Percentiles rank a stretch among this genome's conserved stretches.
Conservation (phyloP, 2,329 filamentous ascomycete genomes). For the Plenodomus tracheiphilus region DNA sequence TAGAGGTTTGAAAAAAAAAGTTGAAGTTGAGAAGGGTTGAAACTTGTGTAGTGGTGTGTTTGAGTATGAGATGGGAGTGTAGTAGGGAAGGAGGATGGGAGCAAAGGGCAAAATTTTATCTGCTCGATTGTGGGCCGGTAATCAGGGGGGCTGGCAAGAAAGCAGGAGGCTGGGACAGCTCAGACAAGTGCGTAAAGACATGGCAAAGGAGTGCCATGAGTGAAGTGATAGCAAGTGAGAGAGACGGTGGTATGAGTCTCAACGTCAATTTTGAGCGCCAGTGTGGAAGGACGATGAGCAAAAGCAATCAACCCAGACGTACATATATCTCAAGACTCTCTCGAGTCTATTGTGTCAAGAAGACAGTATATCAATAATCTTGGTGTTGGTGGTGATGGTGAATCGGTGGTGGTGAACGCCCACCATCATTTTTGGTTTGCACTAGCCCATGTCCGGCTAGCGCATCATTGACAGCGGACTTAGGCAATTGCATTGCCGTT, state of each 20-base stretch:
- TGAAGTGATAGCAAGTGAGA: conserved; percentile 13
- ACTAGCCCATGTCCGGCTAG: conserved; percentile 18
- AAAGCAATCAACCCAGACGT: neutral
- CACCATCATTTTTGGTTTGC: conserved; percentile 17
- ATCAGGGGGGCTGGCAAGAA: neutral
- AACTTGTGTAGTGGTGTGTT: neutral
- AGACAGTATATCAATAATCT: neutral
- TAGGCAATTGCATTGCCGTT: conserved; percentile 17
- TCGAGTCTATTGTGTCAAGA: neutral
- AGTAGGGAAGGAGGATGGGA: neutral
- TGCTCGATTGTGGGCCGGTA: neutral
- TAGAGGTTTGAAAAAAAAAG: neutral
- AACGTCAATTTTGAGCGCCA: neutral
- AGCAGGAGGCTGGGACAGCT: conserved; percentile 7
- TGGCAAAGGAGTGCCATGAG: conserved; percentile 12
- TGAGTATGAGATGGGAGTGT: conserved; percentile 1
- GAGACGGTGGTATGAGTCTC: neutral
- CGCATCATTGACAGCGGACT: conserved; percentile 1
- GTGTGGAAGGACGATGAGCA: neutral
- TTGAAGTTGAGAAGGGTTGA: neutral
- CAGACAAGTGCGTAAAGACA: neutral
- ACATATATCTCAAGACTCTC: neutral
- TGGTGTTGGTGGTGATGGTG: conserved; percentile 5
- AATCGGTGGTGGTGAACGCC: conserved; percentile 7
- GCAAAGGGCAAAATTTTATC: neutral